These are phyloP conservation scores for Fusarium subglutinans DNA, from an alignment of 2,329 filamentous ascomycete genomes.

Conservation along the genomic window DNA sequence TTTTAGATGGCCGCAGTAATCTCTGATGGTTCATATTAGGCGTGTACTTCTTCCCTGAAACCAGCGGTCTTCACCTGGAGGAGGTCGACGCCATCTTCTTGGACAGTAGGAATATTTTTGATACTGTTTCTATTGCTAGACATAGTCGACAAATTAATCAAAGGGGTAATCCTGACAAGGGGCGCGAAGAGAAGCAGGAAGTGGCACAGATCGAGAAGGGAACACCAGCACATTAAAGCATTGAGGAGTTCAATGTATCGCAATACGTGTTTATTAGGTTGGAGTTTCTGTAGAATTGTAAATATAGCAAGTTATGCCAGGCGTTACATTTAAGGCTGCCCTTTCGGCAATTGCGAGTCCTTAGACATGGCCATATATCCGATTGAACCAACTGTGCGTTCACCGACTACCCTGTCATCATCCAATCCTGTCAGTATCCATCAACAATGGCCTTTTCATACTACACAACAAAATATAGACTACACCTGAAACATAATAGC, in stretches of 20 bases:
- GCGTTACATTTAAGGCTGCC: background rate
- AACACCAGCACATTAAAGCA: background rate
- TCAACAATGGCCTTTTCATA: no score
- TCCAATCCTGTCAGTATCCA: no score
- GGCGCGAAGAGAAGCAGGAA: background rate
- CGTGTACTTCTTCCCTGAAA: conserved; percentile 2
- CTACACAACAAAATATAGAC: no score
- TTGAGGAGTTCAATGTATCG: rapidly evolving
- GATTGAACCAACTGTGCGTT: no score
- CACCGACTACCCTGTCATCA: no score
- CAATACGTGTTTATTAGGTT: rapidly evolving
- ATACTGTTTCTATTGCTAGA: background rate
- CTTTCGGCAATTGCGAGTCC: background rate
- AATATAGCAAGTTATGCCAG: background rate
- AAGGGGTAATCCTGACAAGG: rapidly evolving
- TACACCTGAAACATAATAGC: no score
- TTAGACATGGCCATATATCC: background rate
- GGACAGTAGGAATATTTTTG: background rate
- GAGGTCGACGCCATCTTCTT: conserved; percentile 3
- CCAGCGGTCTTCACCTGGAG: background rate
- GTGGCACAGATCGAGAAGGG: background rate
- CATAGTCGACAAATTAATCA: rapidly evolving
- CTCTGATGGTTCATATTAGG: background rate
- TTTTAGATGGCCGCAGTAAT: rapidly evolving
- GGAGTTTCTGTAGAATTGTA: rapidly evolving